These are phyloP conservation scores for Aegle marmelos DNA, from an alignment of 345 rosid species.

Conservation along the genomic window DNA sequence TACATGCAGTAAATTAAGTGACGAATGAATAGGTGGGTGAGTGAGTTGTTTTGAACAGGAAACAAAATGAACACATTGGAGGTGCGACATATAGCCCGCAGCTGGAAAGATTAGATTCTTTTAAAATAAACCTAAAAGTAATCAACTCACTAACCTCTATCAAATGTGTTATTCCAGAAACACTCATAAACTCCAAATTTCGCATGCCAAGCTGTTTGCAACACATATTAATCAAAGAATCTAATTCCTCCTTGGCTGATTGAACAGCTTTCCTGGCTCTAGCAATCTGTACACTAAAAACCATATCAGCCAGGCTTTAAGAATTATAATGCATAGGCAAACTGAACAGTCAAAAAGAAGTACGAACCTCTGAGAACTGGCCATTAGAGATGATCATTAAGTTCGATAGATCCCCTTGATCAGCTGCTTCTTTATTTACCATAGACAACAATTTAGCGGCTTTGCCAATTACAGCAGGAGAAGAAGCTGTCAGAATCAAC, in stretches of 20 bases:
- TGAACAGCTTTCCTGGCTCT: constrained; percentile 63
- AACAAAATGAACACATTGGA: neutral
- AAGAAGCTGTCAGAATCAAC: constrained; percentile 67
- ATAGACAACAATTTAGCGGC: constrained; percentile 68
- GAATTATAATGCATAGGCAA: neutral
- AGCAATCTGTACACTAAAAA: constrained; percentile 50
- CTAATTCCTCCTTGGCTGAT: constrained; percentile 53
- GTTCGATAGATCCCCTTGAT: constrained; percentile 59
- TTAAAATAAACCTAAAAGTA: constrained; percentile 3
- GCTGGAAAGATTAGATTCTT: neutral
- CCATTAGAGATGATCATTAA: constrained; percentile 50
- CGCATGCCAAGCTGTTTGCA: constrained; percentile 47
- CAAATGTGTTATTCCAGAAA: constrained; percentile 66
- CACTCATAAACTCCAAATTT: constrained; percentile 53
- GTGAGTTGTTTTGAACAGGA: neutral
- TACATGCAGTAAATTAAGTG: neutral
- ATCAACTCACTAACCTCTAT: constrained; percentile 44
- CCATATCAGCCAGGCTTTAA: constrained; percentile 8
- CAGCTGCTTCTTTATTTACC: constrained; percentile 80
- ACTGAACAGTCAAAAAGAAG: neutral
- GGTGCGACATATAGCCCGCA: neutral
- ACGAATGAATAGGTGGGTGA: neutral
- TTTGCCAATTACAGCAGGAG: constrained; percentile 53
- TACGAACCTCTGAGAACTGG: constrained; percentile 74
- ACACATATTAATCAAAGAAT: constrained; percentile 43